These are phyloP conservation scores for Euclidium syriacum DNA, from an alignment of 345 rosid genomes.

Conservation along the genomic window DNA sequence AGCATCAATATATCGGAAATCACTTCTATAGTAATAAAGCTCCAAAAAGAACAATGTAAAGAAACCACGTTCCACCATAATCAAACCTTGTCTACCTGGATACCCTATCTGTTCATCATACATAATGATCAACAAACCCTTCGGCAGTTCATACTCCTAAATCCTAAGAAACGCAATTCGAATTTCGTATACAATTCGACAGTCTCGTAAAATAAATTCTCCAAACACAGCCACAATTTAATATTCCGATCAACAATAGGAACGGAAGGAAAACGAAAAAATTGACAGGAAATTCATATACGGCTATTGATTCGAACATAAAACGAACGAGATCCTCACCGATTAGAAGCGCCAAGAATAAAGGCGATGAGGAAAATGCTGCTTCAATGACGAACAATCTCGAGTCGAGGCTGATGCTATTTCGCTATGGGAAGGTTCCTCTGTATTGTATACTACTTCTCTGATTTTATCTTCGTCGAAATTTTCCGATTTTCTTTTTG, in stretches of 20 bases:
- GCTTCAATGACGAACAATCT: constrained; percentile 8
- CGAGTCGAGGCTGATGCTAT: not conserved
- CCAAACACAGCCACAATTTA: not conserved
- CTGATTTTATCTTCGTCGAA: not conserved
- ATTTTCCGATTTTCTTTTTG: not conserved
- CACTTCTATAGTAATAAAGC: not conserved
- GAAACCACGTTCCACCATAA: not conserved
- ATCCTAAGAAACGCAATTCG: constrained; percentile 4
- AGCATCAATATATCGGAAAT: not conserved
- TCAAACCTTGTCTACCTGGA: not conserved
- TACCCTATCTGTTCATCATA: constrained; percentile 6
- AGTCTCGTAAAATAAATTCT: not conserved
- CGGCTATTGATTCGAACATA: constrained; percentile 1
- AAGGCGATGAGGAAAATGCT: constrained; percentile 14
- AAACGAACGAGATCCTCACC: constrained; percentile 20
- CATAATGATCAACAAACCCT: constrained; percentile 14
- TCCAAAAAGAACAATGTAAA: not conserved
- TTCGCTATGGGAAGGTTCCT: constrained; percentile 14
- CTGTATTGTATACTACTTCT: not conserved
- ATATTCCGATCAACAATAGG: constrained; percentile 1
- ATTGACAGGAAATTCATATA: not conserved
- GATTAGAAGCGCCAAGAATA: not conserved
- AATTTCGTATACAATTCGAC: not conserved
- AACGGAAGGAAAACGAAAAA: not conserved
- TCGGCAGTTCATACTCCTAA: constrained; percentile 5